These are phyloP conservation scores for Teunomyces barrocoloradensis DNA, from an alignment of 805 yeast species.

Conservation along the genomic window DNA sequence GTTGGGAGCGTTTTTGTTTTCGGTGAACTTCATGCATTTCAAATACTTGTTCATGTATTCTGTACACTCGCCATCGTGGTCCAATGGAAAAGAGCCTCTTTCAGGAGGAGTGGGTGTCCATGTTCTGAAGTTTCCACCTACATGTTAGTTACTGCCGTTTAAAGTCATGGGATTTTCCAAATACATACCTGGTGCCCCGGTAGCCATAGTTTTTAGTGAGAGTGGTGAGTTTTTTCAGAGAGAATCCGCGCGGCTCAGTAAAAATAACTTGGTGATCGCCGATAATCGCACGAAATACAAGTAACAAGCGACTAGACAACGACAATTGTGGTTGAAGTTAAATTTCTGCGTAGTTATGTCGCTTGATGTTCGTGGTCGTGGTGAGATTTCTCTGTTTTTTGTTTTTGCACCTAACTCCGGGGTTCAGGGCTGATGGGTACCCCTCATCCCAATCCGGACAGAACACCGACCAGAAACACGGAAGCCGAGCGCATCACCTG, in stretches of 20 bases:
- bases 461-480: not conserved
- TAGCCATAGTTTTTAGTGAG: slow-evolving; percentile 25
- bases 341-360: no score
- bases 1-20: slow-evolving; percentile 85
- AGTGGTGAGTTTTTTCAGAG: not conserved
- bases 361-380: no score
- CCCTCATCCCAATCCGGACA: not conserved
- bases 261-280: not conserved
- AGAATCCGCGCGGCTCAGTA: not conserved
- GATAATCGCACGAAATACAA: no score
- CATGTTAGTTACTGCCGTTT: not conserved
- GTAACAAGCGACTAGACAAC: no score
- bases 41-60: slow-evolving; percentile 72
- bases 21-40: slow-evolving; percentile 71
- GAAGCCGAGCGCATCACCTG: not conserved
- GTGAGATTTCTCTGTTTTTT: no score
- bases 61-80: slow-evolving; percentile 82
- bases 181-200: slow-evolving; percentile 37
- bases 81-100: slow-evolving; percentile 93
- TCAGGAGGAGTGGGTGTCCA: slow-evolving; percentile 92
- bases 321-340: no score
- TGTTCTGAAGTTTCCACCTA: slow-evolving; percentile 18
- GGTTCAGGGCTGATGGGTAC: not conserved
- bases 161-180: not conserved
- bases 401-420: no score